Evolutionary conservation across 2,329 filamentous ascomycete species (phyloP).

Genomic region (Chrysosporium keratinophilum): DNA sequence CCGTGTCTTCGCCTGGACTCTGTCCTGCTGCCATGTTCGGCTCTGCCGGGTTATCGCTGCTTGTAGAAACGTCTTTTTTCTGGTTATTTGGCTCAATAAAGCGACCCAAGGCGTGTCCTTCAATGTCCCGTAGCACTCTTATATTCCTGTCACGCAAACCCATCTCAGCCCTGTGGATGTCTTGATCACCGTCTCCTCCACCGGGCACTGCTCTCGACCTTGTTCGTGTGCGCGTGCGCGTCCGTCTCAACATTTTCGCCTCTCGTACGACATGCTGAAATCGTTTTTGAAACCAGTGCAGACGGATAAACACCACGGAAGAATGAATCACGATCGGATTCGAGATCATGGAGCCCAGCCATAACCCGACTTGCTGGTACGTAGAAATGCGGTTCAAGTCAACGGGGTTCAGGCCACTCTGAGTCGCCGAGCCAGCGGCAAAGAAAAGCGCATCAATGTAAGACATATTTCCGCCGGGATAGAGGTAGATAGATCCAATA

Average conservation of each 20-base stretch:
- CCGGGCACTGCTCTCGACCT: conserved; percentile 44
- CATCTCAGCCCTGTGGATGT: conserved; percentile 26
- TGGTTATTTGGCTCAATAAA: conserved; percentile 19
- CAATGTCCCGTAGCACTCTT: conserved; percentile 29
- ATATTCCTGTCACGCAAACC: conserved; percentile 32
- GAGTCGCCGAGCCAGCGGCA: conserved; percentile 72
- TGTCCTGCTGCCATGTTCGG: conserved; percentile 12
- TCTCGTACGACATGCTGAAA: conserved; percentile 77
- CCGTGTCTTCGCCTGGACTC: conserved; percentile 5
- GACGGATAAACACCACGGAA: conserved; percentile 77
- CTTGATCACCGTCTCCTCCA: conserved; percentile 24
- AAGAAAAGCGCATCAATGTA: conserved; percentile 91
- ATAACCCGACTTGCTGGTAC: conserved; percentile 64
- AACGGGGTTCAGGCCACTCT: conserved; percentile 79
- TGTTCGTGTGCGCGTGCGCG: conserved; percentile 33
- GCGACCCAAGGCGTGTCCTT: conserved; percentile 23
- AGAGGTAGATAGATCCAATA: conserved; percentile 67
- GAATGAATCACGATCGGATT: conserved; percentile 80
- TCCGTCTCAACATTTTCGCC: conserved; percentile 55
- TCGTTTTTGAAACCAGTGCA: conserved; percentile 97
- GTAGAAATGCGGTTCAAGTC: conserved; percentile 57
- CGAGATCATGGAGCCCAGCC: conserved; percentile 58
- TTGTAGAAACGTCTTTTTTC: conserved; percentile 21
- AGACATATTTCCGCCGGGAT: conserved; percentile 49
- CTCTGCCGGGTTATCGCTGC: conserved; percentile 14